Conservation (phyloP, 495 filamentous ascomycete genomes). For the Margaritispora aquatica region DNA sequence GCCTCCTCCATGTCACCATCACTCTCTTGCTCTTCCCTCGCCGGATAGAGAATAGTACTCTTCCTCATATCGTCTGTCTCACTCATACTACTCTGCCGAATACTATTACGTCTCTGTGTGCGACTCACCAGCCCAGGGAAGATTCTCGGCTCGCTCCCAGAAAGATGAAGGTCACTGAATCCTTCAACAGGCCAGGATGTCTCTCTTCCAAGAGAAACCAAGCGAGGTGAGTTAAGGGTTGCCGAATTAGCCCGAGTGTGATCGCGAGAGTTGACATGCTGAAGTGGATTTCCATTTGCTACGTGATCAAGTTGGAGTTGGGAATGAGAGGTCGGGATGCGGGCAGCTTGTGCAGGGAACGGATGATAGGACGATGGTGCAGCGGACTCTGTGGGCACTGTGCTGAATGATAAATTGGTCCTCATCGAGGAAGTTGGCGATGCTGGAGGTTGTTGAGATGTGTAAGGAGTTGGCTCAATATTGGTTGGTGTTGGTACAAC, state of each 20-base stretch:
- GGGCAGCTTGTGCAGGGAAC: constrained; percentile 24
- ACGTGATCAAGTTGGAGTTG: constrained; percentile 15
- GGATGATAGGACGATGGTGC: constrained; percentile 16
- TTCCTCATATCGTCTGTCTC: constrained; percentile 23
- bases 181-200: constrained; percentile 22
- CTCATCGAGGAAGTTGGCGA: constrained; percentile 19
- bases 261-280: constrained; percentile 23
- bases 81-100: constrained; percentile 19
- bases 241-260: constrained; percentile 18
- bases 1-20: constrained; percentile 15
- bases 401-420: constrained; percentile 12
- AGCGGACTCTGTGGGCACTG: background rate
- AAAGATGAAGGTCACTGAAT: constrained; percentile 35
- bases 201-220: constrained; percentile 8
- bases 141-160: constrained; percentile 56
- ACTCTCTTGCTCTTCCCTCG: constrained; percentile 3
- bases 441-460: constrained; percentile 5
- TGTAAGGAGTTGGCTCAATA: constrained; percentile 16
- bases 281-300: constrained; percentile 12
- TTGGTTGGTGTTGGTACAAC: constrained; percentile 14
- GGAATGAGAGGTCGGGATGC: constrained; percentile 18
- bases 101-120: constrained; percentile 44
- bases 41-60: too few species aligned
- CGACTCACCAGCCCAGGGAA: constrained; percentile 67
- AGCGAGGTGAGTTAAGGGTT: constrained; percentile 13